Evolutionary conservation across 2,329 filamentous ascomycete genomes (phyloP).

Genomic region (Scopulariopsis brevicaulis): DNA sequence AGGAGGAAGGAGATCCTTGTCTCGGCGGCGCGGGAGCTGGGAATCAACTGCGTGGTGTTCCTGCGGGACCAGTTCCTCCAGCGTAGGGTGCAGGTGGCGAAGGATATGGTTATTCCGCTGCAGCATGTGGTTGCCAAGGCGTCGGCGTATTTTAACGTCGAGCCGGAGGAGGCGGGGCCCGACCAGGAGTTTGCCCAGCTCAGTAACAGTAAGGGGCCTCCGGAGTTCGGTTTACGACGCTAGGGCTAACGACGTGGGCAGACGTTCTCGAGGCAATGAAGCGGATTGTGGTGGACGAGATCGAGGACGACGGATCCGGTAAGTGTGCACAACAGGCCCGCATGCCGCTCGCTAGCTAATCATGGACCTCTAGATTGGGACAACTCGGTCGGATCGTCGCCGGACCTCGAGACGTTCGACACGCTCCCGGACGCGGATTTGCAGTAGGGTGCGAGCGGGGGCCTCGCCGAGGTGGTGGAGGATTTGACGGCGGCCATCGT

Average conservation of each 20-base stretch:
- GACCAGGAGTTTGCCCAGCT: conserved; percentile 19
- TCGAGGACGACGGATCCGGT: conserved; percentile 50
- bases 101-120: conserved; percentile 28
- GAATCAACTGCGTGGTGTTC: conserved; percentile 30
- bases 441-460: neutral
- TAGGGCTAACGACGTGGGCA: conserved; percentile 9
- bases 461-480: neutral
- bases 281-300: conserved; percentile 41
- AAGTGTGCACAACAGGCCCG: conserved; percentile 10
- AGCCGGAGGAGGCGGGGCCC: conserved; percentile 16
- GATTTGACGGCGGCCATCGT: too few species aligned
- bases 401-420: conserved; percentile 30
- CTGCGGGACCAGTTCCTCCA: conserved; percentile 33
- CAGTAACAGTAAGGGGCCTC: conserved; percentile 21
- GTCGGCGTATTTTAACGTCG: conserved; percentile 23
- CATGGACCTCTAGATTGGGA: conserved; percentile 36
- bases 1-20: conserved; percentile 18
- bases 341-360: neutral
- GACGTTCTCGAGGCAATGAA: conserved; percentile 36
- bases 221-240: neutral
- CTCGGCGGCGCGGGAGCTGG: conserved; percentile 26
- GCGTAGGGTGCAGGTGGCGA: conserved; percentile 26
- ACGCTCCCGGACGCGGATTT: neutral
- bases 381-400: conserved; percentile 41
- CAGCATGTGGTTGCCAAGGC: conserved; percentile 30